These are phyloP conservation scores for Tolypocladium tundrense DNA, from an alignment of 2,329 filamentous ascomycete species.

Conservation along the genomic window DNA sequence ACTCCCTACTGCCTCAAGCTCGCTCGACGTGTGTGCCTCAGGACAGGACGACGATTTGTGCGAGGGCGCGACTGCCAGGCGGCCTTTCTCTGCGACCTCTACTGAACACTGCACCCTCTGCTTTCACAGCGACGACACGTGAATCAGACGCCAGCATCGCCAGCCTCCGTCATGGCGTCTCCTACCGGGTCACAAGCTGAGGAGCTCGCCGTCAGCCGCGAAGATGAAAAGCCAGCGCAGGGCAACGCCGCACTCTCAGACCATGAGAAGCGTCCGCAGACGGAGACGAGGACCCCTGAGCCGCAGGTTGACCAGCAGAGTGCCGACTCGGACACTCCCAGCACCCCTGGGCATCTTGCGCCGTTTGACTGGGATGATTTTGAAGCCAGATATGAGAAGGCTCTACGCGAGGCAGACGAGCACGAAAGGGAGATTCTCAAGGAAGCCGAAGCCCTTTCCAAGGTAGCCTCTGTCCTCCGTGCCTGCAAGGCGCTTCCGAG, in stretches of 20 bases:
- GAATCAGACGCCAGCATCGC: neutral
- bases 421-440: conserved; percentile 56
- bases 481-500: neutral
- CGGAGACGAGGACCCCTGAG: conserved; percentile 26
- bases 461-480: conserved; percentile 30
- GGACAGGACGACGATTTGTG: neutral
- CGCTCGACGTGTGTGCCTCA: neutral
- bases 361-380: conserved; percentile 72
- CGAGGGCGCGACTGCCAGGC: neutral
- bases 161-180: conserved; percentile 7
- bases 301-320: conserved; percentile 22
- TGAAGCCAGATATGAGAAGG: conserved; percentile 55
- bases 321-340: conserved; percentile 27
- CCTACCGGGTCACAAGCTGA: conserved; percentile 3
- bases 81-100: neutral
- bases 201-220: conserved; percentile 1
- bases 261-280: conserved; percentile 8
- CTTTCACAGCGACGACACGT: neutral
- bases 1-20: neutral
- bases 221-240: conserved; percentile 4
- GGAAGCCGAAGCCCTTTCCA: conserved; percentile 58
- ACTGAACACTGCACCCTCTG: neutral
- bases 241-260: conserved; percentile 12
- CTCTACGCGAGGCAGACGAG: conserved; percentile 50
- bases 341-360: conserved; percentile 41